A percentile compares a stretch with the other conserved stretches of the same genome.
These are phyloP conservation scores for Blumeriella jaapii DNA, from an alignment of 2,329 filamentous ascomycete genomes.

Conservation along the genomic window DNA sequence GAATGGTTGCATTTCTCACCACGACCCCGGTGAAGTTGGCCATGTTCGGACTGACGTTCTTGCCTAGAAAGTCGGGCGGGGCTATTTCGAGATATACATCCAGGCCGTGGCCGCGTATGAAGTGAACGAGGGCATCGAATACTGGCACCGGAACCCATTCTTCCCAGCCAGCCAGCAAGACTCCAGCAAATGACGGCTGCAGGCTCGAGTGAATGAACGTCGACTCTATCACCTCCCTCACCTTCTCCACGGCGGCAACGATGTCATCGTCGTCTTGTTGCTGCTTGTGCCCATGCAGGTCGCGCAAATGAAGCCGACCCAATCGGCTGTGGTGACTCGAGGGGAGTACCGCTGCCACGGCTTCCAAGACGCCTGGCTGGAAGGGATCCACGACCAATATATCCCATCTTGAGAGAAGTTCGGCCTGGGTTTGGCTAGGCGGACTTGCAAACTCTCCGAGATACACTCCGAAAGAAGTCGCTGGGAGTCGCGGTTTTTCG, in stretches of 20 bases:
- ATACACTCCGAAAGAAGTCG: slow-evolving; percentile 3
- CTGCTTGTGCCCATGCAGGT: neutral
- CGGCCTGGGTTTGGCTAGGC: neutral
- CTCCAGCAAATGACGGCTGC: neutral
- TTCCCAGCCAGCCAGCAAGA: slow-evolving; percentile 5
- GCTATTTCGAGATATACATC: slow-evolving; percentile 5
- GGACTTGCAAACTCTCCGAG: slow-evolving; percentile 1
- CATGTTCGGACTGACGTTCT: slow-evolving; percentile 1
- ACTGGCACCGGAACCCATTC: slow-evolving; percentile 2
- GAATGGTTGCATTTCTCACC: slow-evolving; percentile 4
- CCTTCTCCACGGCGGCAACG: slow-evolving; percentile 2
- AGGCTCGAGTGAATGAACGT: neutral
- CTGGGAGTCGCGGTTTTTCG: slow-evolving; percentile 1
- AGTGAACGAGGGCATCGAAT: slow-evolving; percentile 3
- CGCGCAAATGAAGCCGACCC: slow-evolving; percentile 1
- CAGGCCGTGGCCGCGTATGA: slow-evolving; percentile 1
- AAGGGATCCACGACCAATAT: slow-evolving; percentile 2
- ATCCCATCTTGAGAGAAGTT: slow-evolving; percentile 3
- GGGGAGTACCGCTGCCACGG: neutral
- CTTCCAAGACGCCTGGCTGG: neutral
- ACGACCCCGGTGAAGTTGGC: slow-evolving; percentile 3
- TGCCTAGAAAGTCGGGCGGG: slow-evolving; percentile 1
- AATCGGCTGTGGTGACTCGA: slow-evolving; percentile 3
- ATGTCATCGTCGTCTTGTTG: slow-evolving; percentile 2
- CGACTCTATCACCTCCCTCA: slow-evolving; percentile 3